Base-by-base conservation (phyloP, 2,329 filamentous ascomycete genomes). In the Trichoderma koningiopsis region DNA sequence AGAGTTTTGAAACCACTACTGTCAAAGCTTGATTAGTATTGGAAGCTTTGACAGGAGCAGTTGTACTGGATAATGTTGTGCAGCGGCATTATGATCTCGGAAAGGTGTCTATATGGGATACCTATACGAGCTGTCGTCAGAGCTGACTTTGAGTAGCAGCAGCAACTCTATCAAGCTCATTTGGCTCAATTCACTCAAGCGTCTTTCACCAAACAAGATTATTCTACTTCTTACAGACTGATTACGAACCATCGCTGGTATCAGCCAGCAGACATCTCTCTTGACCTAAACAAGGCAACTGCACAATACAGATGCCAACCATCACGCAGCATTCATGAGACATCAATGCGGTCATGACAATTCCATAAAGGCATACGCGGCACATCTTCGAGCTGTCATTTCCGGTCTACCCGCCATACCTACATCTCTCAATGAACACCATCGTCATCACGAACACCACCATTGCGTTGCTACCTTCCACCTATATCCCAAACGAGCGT, bases 401-500 rank as follows among this genome's bases (percentile, higher is more conserved):
- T 52, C n/a, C 24, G 35, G n/a, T 27, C 55, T 64, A 11, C 6
- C 33, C 24, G 29, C 27, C 37, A 56, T 35, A 57, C 27, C n/a
- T 31, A 37, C 63, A 14, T 16, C 14, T 3, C 13, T 29, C 14
- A 35, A 19, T 14, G n/a, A 10, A 13, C 19, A 24, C 29, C 63
- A 49, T 58, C 35, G 27, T 67, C 40, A 37, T 59, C 40, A 67
- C 40, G 40, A 58, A 37, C n/a, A 56, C 63, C 19, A 52, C 40
- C 40, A n/a, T 6, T n/a, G 19, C 40, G n/a, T 10, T 43, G 19
- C 40, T 43, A 43, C 63, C 40, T 58, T 52, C 63, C 63, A 13
- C 24, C 55, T 52, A 8, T 40, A 52, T 49, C 29, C 11, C 40
- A 19, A 57, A 56, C 35, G 19, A 43, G 16, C 24, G n/a, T 33